phyloP scores from a whole-genome alignment of 257 asterid species.

The Jacaranda copaia region DNA sequence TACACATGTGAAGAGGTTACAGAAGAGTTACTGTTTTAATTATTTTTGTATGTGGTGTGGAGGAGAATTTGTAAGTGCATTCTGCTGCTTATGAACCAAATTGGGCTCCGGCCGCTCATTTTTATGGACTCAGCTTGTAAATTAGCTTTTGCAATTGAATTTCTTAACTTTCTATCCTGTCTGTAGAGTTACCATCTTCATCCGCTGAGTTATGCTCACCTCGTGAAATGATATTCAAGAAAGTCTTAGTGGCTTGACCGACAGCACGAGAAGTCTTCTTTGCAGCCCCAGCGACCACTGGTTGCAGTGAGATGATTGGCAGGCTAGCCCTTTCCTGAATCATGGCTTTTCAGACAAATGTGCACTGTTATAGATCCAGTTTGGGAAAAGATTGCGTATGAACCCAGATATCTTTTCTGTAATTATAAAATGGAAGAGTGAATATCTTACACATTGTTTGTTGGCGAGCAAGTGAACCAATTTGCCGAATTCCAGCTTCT shows the following conservation, averaged over 20 bases:
- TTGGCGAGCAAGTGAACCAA: slow-evolving; percentile 83
- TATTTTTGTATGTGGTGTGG: slow-evolving; percentile 6
- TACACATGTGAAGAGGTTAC: slow-evolving; percentile 31
- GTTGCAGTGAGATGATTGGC: slow-evolving; percentile 83
- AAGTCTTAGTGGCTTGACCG: slow-evolving; percentile 71
- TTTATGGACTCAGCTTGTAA: slow-evolving; percentile 9
- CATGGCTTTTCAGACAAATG: slow-evolving; percentile 65
- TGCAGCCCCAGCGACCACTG: slow-evolving; percentile 89
- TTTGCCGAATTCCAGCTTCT: slow-evolving; percentile 85
- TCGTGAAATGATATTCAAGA: slow-evolving; percentile 72
- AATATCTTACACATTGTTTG: slow-evolving; percentile 75
- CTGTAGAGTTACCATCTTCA: slow-evolving; percentile 48
- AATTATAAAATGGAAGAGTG: slow-evolving; percentile 28
- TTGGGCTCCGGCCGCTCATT: slow-evolving; percentile 18
- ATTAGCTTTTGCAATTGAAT: slow-evolving; percentile 25
- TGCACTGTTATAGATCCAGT: slow-evolving; percentile 24
- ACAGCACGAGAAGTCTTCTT: slow-evolving; percentile 85
- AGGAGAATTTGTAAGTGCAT: slow-evolving; percentile 12
- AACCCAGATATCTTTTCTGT: background rate
- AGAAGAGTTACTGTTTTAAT: slow-evolving; percentile 8
- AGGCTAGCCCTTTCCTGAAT: slow-evolving; percentile 92
- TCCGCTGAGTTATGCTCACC: slow-evolving; percentile 52
- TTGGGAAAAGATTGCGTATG: background rate
- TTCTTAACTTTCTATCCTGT: slow-evolving; percentile 43
- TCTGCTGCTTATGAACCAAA: slow-evolving; percentile 27